phyloP scores from a whole-genome alignment of 305 asterid species.

The Fraxinus angustifolia region DNA sequence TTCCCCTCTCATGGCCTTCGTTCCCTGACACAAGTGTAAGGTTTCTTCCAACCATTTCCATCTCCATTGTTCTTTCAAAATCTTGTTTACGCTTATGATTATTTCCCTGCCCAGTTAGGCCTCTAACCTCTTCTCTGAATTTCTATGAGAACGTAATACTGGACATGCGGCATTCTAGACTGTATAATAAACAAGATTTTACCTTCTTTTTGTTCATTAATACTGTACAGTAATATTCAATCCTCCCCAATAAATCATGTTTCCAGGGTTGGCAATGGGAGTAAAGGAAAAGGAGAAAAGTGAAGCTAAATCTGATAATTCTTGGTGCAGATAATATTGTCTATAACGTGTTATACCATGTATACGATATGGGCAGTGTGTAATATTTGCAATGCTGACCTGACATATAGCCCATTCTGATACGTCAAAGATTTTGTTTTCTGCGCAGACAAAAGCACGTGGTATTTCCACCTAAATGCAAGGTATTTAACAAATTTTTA shows the following conservation, averaged over 20 bases:
- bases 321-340: neutral
- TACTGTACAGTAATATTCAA: neutral
- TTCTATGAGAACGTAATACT: neutral
- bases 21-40: neutral
- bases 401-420: slow-evolving; percentile 99
- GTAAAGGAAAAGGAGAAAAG: neutral
- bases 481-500: neutral
- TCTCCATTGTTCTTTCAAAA: neutral
- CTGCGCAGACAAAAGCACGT: slow-evolving; percentile 97
- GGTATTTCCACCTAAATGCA: slow-evolving; percentile 84
- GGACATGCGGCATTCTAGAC: neutral
- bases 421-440: slow-evolving; percentile 89
- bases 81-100: neutral
- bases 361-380: slow-evolving; percentile 10
- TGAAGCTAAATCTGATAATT: neutral
- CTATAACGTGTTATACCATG: neutral
- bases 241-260: neutral
- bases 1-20: neutral
- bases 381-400: slow-evolving; percentile 43
- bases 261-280: neutral
- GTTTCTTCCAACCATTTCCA: neutral
- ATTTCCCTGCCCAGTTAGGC: slow-evolving; percentile 3
- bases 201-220: neutral
- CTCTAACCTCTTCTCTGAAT: neutral
- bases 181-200: neutral